These are phyloP conservation scores for Dothistroma pini DNA, from an alignment of 2,329 filamentous ascomycete species.

Conservation along the genomic window DNA sequence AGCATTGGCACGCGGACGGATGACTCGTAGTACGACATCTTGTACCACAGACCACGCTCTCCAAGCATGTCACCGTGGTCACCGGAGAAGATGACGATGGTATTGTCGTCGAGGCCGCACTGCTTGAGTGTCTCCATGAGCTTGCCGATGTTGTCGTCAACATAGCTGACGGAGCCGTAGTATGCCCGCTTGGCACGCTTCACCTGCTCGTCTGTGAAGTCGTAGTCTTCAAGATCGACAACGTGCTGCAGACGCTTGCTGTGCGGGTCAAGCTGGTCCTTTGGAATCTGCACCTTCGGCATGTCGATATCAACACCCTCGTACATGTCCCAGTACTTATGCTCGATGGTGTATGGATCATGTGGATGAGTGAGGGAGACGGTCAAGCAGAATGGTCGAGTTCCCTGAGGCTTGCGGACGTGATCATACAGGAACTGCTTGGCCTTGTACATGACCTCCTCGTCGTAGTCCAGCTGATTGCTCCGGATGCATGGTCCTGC, in stretches of 20 bases:
- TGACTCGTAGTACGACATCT: conserved; percentile 95
- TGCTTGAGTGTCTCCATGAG: conserved; percentile 73
- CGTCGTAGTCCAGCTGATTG: conserved; percentile 94
- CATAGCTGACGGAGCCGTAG: conserved; percentile 89
- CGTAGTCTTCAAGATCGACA: conserved; percentile 78
- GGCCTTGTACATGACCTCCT: conserved; percentile 91
- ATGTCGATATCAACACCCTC: conserved; percentile 83
- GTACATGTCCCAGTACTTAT: conserved; percentile 91
- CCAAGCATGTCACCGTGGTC: conserved; percentile 97
- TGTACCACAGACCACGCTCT: conserved; percentile 90
- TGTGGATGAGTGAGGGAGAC: conserved; percentile 93
- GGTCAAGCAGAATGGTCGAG: conserved; percentile 79
- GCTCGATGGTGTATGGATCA: conserved; percentile 90
- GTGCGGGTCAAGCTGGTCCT: conserved; percentile 80
- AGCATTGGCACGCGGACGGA: conserved; percentile 86
- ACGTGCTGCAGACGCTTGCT: conserved; percentile 83
- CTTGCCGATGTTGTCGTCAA: conserved; percentile 87
- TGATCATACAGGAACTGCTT: conserved; percentile 89
- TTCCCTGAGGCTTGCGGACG: conserved; percentile 71
- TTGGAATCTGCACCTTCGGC: conserved; percentile 71
- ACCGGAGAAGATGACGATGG: conserved; percentile 86
- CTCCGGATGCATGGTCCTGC: conserved; percentile 84
- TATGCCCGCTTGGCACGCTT: conserved; percentile 82
- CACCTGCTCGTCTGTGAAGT: conserved; percentile 81
- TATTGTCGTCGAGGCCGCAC: conserved; percentile 76